Base-by-base conservation (phyloP, 2,329 filamentous ascomycete genomes). In the Cladosporium austrohemisphaericum region DNA sequence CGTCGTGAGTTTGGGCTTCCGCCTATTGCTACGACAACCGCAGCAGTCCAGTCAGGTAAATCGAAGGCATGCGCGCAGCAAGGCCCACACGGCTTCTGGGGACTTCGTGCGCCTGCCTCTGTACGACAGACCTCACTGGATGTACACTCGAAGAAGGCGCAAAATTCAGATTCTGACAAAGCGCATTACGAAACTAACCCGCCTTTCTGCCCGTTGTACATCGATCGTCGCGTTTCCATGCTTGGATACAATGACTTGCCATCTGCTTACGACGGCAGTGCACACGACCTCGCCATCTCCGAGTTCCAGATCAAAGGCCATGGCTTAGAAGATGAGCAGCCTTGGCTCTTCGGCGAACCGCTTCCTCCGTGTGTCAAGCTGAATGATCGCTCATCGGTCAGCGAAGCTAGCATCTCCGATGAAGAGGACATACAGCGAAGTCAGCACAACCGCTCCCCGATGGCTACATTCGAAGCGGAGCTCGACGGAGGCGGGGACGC, bases 131-230 rank as follows among this genome's bases (percentile, higher is more conserved):
- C 33, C 3, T 26, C 14, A 4, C 10, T 16, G 11, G 19, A 25
- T 14, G 7, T 32, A 2, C 20, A 9, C 3, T n/a, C 38, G 2
- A 36, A 28, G n/a, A 20, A 32, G 9, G n/a, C 32, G 19, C 35
- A 40, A 26, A 20, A 33, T n/a, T 31, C 38, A n/a, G 45, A 49
- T 11, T 31, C 35, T 8, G 48, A 50, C 16, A 25, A 28, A 25
- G 32, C 38, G 3, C 37, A 32, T n/a, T 50, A 50, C 56, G 93
- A 98, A 64, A 95, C 92, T 1, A 96, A 92, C 62, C 87, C 91
- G 4, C 89, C 92, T 2, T 97, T 95, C 60, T 91, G 95, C 61
- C 92, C 93, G 1, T 96, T 97, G 72, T 92, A 97, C 65, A 93
- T 91, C 0, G 91, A 97, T 62, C 80, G 83, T 48, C 82, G 92